A percentile compares a stretch with the other conserved stretches of the same genome.
These are phyloP conservation scores for Litsea cubeba DNA, from an alignment of 164 flowering plant genomes.

Conservation along the genomic window DNA sequence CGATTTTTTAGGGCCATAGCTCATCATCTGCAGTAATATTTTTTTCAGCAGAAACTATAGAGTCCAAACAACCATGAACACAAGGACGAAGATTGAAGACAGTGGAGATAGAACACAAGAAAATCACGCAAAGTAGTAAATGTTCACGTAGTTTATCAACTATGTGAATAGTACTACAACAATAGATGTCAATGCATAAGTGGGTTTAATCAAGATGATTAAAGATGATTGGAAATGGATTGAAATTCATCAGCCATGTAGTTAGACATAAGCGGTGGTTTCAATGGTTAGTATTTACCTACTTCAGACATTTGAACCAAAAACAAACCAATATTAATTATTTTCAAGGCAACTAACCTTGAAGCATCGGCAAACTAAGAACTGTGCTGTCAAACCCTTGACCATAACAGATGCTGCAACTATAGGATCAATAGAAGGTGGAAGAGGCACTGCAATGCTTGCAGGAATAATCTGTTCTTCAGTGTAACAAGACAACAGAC, in stretches of 20 bases:
- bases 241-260: not conserved
- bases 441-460: slow-evolving; percentile 64
- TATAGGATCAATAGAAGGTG: slow-evolving; percentile 57
- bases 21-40: no score
- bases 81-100: not conserved
- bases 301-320: not conserved
- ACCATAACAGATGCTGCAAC: slow-evolving; percentile 66
- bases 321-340: not conserved
- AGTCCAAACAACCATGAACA: not conserved
- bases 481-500: slow-evolving; percentile 72
- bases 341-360: slow-evolving; percentile 36
- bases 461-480: slow-evolving; percentile 90
- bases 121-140: not conserved
- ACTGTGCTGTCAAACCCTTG: slow-evolving; percentile 85
- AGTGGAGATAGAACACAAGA: not conserved
- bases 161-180: not conserved
- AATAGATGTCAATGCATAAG: not conserved
- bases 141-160: not conserved
- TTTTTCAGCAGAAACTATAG: no score
- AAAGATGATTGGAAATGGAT: not conserved
- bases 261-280: not conserved
- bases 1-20: no score
- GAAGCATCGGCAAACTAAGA: slow-evolving; percentile 62
- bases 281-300: not conserved
- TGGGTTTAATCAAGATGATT: not conserved